Evolutionary conservation across 2,329 filamentous ascomycete genomes (phyloP).

Genomic region (Ploettnerulaceae sp.): DNA sequence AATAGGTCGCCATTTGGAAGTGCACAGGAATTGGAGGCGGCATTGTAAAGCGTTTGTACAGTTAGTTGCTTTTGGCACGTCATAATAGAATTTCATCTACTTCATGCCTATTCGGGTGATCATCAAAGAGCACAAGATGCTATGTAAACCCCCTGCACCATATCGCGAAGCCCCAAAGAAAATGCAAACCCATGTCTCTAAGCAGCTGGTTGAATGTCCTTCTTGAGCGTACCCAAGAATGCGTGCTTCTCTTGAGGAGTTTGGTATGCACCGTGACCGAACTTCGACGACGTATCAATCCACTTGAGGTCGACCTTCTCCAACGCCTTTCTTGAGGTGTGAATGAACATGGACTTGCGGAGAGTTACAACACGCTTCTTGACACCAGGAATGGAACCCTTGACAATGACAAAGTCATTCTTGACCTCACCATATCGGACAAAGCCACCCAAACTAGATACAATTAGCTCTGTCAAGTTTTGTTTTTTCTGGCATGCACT

Average conservation of each 20-base stretch:
- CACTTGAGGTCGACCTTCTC: conserved; percentile 99
- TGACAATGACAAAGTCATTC: conserved; percentile 98
- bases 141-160: conserved; percentile 29
- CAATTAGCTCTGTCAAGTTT: conserved; percentile 36
- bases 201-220: conserved; percentile 66
- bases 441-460: conserved; percentile 86
- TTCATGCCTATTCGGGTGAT: conserved; percentile 24
- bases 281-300: conserved; percentile 99
- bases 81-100: conserved; percentile 29
- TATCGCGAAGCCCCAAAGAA: conserved; percentile 29
- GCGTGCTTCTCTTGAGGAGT: conserved; percentile 96
- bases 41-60: too few species aligned
- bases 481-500: too few species aligned
- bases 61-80: conserved; percentile 26
- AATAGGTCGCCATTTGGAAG: too few species aligned
- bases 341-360: conserved; percentile 96
- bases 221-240: conserved; percentile 98
- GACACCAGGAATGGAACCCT: conserved; percentile 94
- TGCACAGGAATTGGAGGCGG: too few species aligned
- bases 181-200: conserved; percentile 39
- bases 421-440: conserved; percentile 99
- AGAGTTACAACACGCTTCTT: conserved; percentile 99
- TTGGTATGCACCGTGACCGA: conserved; percentile 99
- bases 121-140: conserved; percentile 28
- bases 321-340: conserved; percentile 90